phyloP scores from a whole-genome alignment of 2,329 filamentous ascomycete genomes.

The Zymoseptoria passerinii region DNA sequence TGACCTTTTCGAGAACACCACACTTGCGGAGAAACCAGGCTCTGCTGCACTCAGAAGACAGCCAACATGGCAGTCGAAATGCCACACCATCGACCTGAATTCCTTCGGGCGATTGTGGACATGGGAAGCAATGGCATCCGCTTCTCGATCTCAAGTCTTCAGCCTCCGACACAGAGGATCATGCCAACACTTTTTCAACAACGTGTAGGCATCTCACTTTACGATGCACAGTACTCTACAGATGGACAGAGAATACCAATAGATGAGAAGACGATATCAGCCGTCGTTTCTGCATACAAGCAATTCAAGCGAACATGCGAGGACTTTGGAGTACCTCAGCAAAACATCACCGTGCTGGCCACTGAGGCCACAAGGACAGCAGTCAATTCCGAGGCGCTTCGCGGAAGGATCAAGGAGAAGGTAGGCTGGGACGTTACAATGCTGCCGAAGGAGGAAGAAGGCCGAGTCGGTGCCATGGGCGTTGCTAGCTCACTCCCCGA shows the following conservation, averaged over 20 bases:
- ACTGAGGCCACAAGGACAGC: slow-evolving; percentile 85
- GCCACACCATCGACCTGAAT: slow-evolving; percentile 8
- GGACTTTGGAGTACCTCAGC: slow-evolving; percentile 57
- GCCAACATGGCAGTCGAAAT: background rate
- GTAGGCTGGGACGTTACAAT: slow-evolving; percentile 64
- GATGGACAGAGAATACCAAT: slow-evolving; percentile 45
- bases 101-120: slow-evolving; percentile 28
- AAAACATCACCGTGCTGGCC: slow-evolving; percentile 68
- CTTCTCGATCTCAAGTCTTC: slow-evolving; percentile 80
- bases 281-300: slow-evolving; percentile 58
- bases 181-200: slow-evolving; percentile 71
- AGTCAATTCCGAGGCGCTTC: slow-evolving; percentile 61
- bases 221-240: slow-evolving; percentile 58
- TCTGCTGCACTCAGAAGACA: too few species aligned
- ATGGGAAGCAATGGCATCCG: slow-evolving; percentile 75
- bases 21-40: too few species aligned
- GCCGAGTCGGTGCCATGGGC: slow-evolving; percentile 72
- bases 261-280: slow-evolving; percentile 49
- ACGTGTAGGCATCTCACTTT: slow-evolving; percentile 73
- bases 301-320: slow-evolving; percentile 65
- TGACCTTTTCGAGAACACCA: too few species aligned
- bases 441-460: slow-evolving; percentile 72
- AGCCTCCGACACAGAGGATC: slow-evolving; percentile 60
- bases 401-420: slow-evolving; percentile 52
- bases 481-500: slow-evolving; percentile 64